These are phyloP conservation scores for Tetradesmus obliquus DNA, from an alignment of 139 green algal genomes.

Conservation along the genomic window DNA sequence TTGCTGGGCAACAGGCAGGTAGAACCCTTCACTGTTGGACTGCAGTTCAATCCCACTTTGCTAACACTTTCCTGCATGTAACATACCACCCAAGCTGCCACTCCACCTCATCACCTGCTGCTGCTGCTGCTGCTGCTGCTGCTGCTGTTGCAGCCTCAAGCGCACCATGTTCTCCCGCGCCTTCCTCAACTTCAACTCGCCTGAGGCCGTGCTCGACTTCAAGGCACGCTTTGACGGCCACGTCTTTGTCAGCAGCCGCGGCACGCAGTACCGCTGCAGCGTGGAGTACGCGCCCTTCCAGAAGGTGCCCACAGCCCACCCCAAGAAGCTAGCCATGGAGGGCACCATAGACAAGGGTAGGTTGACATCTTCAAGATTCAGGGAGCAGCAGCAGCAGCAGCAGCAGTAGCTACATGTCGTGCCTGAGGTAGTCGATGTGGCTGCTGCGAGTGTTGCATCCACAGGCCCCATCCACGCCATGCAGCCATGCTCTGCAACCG, in stretches of 20 bases:
- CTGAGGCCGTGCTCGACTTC: conserved; percentile 71
- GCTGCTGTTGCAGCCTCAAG: conserved; percentile 60
- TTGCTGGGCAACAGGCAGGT: neutral
- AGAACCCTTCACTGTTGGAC: too few species aligned
- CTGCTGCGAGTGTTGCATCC: neutral
- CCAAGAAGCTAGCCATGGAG: conserved; percentile 70
- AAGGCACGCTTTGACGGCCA: conserved; percentile 73
- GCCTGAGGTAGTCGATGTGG: too few species aligned
- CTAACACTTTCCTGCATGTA: too few species aligned
- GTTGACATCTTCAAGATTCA: neutral
- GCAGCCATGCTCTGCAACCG: neutral
- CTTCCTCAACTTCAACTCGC: conserved; percentile 75
- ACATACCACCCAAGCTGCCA: too few species aligned
- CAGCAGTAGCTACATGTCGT: too few species aligned
- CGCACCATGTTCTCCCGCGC: conserved; percentile 61
- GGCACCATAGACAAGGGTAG: conserved; percentile 79
- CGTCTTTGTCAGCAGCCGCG: conserved; percentile 73
- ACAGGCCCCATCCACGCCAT: neutral
- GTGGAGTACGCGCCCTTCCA: conserved; percentile 86
- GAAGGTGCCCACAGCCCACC: conserved; percentile 57
- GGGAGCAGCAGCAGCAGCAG: neutral
- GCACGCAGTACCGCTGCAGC: conserved; percentile 66
- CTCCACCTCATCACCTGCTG: neutral
- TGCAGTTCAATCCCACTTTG: too few species aligned
- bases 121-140: neutral